phyloP scores from a whole-genome alignment of 2,329 filamentous ascomycete genomes.

The Sclerotiophoma versabilis region DNA sequence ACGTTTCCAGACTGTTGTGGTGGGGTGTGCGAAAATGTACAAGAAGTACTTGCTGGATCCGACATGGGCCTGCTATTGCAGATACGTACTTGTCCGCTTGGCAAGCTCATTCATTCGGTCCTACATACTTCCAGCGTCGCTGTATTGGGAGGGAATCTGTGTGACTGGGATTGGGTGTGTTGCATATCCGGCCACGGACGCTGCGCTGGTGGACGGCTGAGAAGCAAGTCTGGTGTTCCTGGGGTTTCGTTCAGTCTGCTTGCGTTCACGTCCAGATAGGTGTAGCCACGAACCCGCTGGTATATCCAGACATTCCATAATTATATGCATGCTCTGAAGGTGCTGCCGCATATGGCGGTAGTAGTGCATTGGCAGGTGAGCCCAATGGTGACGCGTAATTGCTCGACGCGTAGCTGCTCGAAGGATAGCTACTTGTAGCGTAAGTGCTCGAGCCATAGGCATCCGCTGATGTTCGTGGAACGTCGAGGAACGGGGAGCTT shows the following conservation, averaged over 20 bases:
- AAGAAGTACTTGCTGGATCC: conserved; percentile 8
- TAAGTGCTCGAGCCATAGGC: conserved; percentile 37
- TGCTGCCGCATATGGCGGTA: conserved; percentile 44
- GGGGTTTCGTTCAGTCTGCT: conserved; percentile 52
- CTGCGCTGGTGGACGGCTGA: conserved; percentile 34
- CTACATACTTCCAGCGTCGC: conserved; percentile 23
- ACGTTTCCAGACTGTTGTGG: conserved; percentile 3
- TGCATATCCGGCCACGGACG: conserved; percentile 25
- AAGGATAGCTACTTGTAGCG: conserved; percentile 43
- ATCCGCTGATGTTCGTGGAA: conserved; percentile 47
- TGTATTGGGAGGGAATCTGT: conserved; percentile 32
- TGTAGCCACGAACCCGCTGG: conserved; percentile 54
- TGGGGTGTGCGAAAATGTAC: conserved; percentile 4
- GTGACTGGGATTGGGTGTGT: conserved; percentile 24
- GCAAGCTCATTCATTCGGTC: conserved; percentile 1
- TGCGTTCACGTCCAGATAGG: conserved; percentile 52
- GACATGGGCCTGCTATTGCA: neutral
- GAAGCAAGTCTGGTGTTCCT: conserved; percentile 46
- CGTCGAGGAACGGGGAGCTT: conserved; percentile 55
- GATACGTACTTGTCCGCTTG: neutral
- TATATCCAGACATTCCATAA: conserved; percentile 52
- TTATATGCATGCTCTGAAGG: conserved; percentile 52
- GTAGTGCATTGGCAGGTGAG: conserved; percentile 43
- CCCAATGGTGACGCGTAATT: conserved; percentile 48
- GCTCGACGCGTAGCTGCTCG: conserved; percentile 26